Base-by-base conservation (phyloP, 768 basidiomycete species). In the Tylopilus felleus region DNA sequence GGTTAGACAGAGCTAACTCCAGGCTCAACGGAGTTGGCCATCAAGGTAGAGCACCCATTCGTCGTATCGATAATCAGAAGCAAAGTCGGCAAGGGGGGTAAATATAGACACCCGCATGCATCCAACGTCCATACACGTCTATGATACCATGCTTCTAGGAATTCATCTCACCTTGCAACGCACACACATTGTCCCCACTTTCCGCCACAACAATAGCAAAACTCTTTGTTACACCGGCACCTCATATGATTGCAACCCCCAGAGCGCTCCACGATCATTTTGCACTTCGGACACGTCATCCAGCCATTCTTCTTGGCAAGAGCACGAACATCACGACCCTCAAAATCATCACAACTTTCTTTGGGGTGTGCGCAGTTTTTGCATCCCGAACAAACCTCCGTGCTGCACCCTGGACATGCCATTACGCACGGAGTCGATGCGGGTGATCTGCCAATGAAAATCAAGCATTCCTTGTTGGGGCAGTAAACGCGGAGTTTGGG, bases 221-320 rank as follows among this genome's bases (percentile, higher is more conserved):
- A 68, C 1, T 35, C 14, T 22, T 58, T 48, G 1, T 22, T 22
- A 27, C 84, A 85, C 21, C 76, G 71, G 57, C 85, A 88, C 5
- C 71, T 72, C 74, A 87, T 86, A 51, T 83, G 80, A 63, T 73
- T 72, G 56, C 85, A 86, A 4, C 85, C 85, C 2, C 60, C 40
- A 4, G 65, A 48, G 5, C 83, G 73, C 58, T 86, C 85, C 33
- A 86, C 75, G 47, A 86, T 72, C 27, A 73, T 69, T 6, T 72
- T 57, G 62, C 85, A 87, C 13, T 71, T 73, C 1, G 84, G 85
- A 60, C 84, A 87, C 0, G 78, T 83, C 61, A 84, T 80, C 84
- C 82, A 87, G 6, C 71, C 68, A 10, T 78, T 55, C 39, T 71
- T 51, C 5, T 62, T 62, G 0, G 82, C 84, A 13, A 89, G 74